Evolutionary conservation across 768 basidiomycete species (phyloP), one percentile per base, ranked within the genome.

Genomic region (Mrakia gelida): DNA sequence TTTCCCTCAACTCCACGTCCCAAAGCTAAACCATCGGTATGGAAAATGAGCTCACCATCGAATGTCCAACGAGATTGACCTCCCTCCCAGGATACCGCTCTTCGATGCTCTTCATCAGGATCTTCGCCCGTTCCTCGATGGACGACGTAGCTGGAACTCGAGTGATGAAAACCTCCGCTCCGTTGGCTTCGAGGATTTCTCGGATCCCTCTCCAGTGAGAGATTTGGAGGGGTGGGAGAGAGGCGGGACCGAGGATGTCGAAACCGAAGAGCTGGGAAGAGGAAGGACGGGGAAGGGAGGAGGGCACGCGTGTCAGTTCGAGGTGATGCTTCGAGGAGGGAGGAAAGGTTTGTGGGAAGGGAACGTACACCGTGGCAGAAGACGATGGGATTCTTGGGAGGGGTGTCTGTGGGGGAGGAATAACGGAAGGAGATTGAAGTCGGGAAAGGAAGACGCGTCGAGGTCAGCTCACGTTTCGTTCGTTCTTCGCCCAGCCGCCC

Each of bases 121-220:
- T 94, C 81, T 90, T 90, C 2, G 97, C 97, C 75, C 97, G 88
- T 80, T 97, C 93, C 71, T 91, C 86, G 23, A 94, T 92, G 30
- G 91, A 91, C 81, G 92, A 92, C 2, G 94, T 96, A 0, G 94
- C 94, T 0, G 97, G 95, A 0, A 98, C 95, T 21, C 94, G 90
- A 0, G 95, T 94, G 81, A 98, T 92, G 81, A 98, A 88, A 52
- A 98, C 92, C 83, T 98, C 92, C 18, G 88, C 89, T 26, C 94
- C 95, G 82, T 92, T 94, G 54, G 91, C 88, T 81, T 95, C 91
- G 10, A 99, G 87, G 26, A 92, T 94, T 83, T 98, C 93, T 82
- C 92, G 91, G 80, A 99, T 96, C 10, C 97, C 97, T 54, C 96
- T 89, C 97, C 97, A 99, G 84, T 99, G 95, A 2, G 91, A 88